Conservation (phyloP, 257 asterid species). For the Nicotiana tabacum region DNA sequence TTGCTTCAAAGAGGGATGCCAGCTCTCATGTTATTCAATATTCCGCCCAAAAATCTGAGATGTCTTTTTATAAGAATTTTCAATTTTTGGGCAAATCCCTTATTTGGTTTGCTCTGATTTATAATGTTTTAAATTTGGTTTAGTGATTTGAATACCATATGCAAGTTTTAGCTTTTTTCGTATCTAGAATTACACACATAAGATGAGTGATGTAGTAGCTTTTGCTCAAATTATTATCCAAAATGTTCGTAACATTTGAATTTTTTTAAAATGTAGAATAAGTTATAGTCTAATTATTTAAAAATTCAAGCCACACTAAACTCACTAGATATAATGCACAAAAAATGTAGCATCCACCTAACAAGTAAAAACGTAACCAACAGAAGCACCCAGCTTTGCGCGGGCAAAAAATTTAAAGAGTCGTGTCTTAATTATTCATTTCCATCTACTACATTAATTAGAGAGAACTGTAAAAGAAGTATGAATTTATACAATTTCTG, state of each 20-base stretch:
- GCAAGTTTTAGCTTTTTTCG: too few species aligned
- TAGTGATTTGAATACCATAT: too few species aligned
- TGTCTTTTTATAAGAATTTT: too few species aligned
- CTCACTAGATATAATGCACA: background rate
- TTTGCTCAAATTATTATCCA: background rate
- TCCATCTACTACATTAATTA: background rate
- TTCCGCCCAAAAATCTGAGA: background rate
- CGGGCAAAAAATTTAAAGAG: background rate
- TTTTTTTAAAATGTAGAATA: too few species aligned
- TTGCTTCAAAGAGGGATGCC: background rate
- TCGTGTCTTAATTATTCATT: too few species aligned
- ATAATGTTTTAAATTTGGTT: too few species aligned
- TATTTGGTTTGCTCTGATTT: too few species aligned
- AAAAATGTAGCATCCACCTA: background rate
- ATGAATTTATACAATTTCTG: background rate
- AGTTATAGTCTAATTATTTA: background rate
- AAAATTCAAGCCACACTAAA: too few species aligned
- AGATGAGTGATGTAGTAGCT: background rate
- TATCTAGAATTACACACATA: too few species aligned
- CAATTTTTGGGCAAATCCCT: too few species aligned
- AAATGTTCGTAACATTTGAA: too few species aligned
- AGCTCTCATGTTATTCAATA: background rate
- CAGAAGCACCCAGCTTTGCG: background rate
- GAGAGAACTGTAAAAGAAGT: background rate
- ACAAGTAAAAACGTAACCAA: background rate